Evolutionary conservation across 1,284 basidiomycete species (phyloP), one percentile per base, ranked within the genome.

Genomic region (Trichosporon sp.): DNA sequence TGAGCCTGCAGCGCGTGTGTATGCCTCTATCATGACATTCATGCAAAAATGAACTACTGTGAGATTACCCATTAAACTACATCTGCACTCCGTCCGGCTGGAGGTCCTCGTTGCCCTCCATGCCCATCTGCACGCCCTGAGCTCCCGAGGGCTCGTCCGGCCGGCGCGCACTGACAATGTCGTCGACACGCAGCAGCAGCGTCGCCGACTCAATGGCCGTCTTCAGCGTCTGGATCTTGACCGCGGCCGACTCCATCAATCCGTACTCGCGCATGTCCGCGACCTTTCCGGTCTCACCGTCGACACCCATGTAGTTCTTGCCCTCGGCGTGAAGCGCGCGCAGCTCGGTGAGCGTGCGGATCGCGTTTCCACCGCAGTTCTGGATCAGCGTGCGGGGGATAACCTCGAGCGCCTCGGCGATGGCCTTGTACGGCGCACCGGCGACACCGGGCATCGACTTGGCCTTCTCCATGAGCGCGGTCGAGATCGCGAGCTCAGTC

Each of bases 221-320:
- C 88, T 99, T 98, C 79, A 98, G 85, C 21, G 91, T 98, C 87
- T 98, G 96, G 65, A 97, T 91, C 90, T 98, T 98, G 78, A 99
- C 95, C 72, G 93, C 95, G 1, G 95, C 94, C 47, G 91, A 92
- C 85, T 99, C 97, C 75, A 95, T 93, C 68, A 99, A 85, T 0
- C 95, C 95, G 81, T 98, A 97, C 65, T 86, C 84, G 81, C 93
- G 94, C 96, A 98, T 98, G 80, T 98, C 93, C 44, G 92, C 91
- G 53, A 97, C 90, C 83, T 95, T 96, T 56, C 95, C 96, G 3
- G 91, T 93, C 78, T 98, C 92, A 38, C 96, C 96, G 75, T 99
- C 91, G 65, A 99, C 91, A 69, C 96, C 97, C 88, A 90, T 97
- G 56, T 91, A 90, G 81, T 91, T 84, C 77, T 96, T 91, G 9